Evolutionary conservation across 441 rosid species (phyloP).

Genomic region (Populus tomentosa): DNA sequence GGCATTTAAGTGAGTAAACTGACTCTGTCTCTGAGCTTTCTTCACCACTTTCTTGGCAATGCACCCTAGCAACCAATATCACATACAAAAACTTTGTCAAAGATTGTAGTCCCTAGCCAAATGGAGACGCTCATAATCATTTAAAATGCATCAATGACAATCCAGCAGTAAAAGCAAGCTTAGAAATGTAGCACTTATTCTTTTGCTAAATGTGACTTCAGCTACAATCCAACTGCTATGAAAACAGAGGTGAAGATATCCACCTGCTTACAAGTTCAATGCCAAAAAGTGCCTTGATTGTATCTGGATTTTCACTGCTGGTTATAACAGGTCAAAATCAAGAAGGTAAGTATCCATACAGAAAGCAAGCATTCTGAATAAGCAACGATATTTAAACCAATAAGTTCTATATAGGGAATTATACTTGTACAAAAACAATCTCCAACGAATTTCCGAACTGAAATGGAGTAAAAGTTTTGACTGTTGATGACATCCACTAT

Average conservation of each 20-base stretch:
- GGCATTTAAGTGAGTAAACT: conserved; percentile 82
- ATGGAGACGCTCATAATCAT: background rate
- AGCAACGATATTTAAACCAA: conserved; percentile 3
- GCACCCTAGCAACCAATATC: conserved; percentile 41
- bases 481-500: background rate
- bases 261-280: conserved; percentile 83
- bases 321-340: background rate
- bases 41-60: conserved; percentile 91
- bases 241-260: conserved; percentile 8
- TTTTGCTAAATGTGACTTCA: background rate
- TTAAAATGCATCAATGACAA: background rate
- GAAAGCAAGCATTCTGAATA: background rate
- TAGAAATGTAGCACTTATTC: background rate
- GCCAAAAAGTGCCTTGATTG: conserved; percentile 73
- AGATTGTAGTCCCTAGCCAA: background rate
- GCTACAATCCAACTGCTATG: background rate
- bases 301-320: conserved; percentile 58
- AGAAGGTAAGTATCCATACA: background rate
- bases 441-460: background rate
- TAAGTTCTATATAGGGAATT: background rate
- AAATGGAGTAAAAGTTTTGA: background rate
- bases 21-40: conserved; percentile 88
- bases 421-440: background rate
- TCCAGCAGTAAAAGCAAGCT: background rate
- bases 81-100: background rate